Conservation (phyloP, 106 monocot species). For the Apostasia shenzhenica region DNA sequence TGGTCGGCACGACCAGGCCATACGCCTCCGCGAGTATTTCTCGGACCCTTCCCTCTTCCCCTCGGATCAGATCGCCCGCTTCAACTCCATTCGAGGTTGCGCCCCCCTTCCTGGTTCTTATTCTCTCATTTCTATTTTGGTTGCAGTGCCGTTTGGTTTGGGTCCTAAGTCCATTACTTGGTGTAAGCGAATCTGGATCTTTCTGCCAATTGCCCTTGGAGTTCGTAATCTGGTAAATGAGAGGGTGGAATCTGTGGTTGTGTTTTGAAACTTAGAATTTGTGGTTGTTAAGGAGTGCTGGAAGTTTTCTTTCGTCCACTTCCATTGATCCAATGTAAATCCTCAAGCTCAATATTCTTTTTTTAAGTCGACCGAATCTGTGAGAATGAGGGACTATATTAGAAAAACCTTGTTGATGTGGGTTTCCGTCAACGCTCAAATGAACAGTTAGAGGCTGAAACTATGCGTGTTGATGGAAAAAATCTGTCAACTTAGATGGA, state of each 20-base stretch:
- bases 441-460: too few relatives aligned
- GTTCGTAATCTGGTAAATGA: background rate
- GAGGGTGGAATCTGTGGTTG: background rate
- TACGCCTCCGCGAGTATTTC: conserved; percentile 86
- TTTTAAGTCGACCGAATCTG: too few relatives aligned
- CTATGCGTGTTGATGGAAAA: too few relatives aligned
- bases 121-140: background rate
- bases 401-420: too few relatives aligned
- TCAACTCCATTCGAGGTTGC: conserved; percentile 59
- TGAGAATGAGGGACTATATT: too few relatives aligned
- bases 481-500: too few relatives aligned
- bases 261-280: too few relatives aligned
- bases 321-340: too few relatives aligned
- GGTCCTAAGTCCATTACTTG: background rate
- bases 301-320: too few relatives aligned
- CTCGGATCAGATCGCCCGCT: conserved; percentile 69
- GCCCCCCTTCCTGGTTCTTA: background rate
- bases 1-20: conserved; percentile 86
- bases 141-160: background rate
- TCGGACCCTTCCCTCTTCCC: conserved; percentile 61
- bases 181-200: background rate
- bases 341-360: too few relatives aligned
- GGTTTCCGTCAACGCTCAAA: too few relatives aligned
- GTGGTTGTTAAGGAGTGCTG: too few relatives aligned
- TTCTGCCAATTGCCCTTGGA: background rate